A percentile compares a stretch with the other conserved stretches of the same genome.
Conservation (phyloP, 1,284 basidiomycete genomes). For the Boletus sp. region DNA sequence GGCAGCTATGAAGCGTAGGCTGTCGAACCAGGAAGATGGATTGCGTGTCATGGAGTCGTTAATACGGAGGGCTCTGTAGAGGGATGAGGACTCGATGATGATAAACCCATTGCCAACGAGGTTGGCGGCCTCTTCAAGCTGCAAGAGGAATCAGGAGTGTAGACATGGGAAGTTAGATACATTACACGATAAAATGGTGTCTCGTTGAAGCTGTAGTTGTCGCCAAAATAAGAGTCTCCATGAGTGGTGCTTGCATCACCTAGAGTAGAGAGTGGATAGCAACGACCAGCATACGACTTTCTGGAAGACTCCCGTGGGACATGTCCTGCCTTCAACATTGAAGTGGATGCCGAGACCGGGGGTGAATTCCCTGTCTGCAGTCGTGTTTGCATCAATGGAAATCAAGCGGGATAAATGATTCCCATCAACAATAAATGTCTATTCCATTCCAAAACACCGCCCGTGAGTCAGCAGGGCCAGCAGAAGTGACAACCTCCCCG, state of each 20-base stretch:
- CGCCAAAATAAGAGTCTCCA: slow-evolving; percentile 35
- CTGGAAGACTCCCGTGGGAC: slow-evolving; percentile 2
- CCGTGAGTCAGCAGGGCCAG: not conserved
- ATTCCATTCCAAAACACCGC: not conserved
- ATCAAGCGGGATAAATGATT: slow-evolving; percentile 37
- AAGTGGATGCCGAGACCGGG: slow-evolving; percentile 6
- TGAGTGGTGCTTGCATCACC: slow-evolving; percentile 35
- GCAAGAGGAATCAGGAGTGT: slow-evolving; percentile 1
- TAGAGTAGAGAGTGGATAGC: slow-evolving; percentile 1
- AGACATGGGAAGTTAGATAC: not conserved
- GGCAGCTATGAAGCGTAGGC: slow-evolving; percentile 25
- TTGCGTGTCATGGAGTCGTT: slow-evolving; percentile 35
- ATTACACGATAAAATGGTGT: slow-evolving; percentile 33
- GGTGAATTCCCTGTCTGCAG: slow-evolving; percentile 12
- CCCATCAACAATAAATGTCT: slow-evolving; percentile 33
- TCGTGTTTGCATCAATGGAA: not conserved
- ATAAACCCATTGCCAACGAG: slow-evolving; percentile 22
- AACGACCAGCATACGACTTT: no score
- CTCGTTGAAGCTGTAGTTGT: slow-evolving; percentile 34
- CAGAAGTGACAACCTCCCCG: not conserved
- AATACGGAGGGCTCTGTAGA: slow-evolving; percentile 25
- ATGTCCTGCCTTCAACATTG: no score
- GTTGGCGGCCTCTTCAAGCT: slow-evolving; percentile 27
- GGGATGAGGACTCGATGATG: slow-evolving; percentile 27
- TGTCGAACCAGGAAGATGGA: slow-evolving; percentile 29